Base-by-base conservation (phyloP, 345 rosid species). In the Heritiera littoralis region DNA sequence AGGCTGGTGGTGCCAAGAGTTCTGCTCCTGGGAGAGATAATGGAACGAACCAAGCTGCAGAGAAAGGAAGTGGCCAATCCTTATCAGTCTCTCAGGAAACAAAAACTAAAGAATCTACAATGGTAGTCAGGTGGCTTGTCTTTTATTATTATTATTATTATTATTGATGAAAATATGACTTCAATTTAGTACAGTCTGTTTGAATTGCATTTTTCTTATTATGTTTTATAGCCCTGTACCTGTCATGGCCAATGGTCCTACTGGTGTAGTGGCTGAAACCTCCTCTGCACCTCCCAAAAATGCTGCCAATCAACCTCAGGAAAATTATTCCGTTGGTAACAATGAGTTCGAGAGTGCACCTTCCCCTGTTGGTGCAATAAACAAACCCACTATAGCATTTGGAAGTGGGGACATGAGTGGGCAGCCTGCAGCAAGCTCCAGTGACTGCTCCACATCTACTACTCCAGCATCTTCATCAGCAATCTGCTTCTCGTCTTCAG, bases 1-100 rank as follows among this genome's bases (percentile, higher is more conserved):
- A 91, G 88, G 86, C 85, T 83, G 88, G 88, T 69, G 88, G 86
- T 76, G 82, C 90, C 76, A 92, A 83, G 88, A 84, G 80, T 77
- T 86, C 85, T 65, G 84, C 58, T 70, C 38, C 85, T 78, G 89
- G 85, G 72, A 87, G 82, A 85, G 88, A 91, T 77, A 82, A 68
- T 81, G 92, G 84, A 87, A 86, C 76, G 54, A 87, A 81, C 80
- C 90, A 91, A 80, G 86, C 81, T 77, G 78, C 83, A 43, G 92
- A 91, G 80, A 90, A 91, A 83, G 85, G 80, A 80, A 82, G 75
- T 55, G 87, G 81, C 74, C 84, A 86, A 69, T 88, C 89, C 30
- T 72, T 84, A 64, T 84, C 89, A 77, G 66, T 84, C 68, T 83
- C 86, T 3, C 86, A 80, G 55, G 93, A 86, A 77, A 80, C 58